Evolutionary conservation across 148 eudicot genomes (phyloP).

Genomic region (Chenopodium suecicum): DNA sequence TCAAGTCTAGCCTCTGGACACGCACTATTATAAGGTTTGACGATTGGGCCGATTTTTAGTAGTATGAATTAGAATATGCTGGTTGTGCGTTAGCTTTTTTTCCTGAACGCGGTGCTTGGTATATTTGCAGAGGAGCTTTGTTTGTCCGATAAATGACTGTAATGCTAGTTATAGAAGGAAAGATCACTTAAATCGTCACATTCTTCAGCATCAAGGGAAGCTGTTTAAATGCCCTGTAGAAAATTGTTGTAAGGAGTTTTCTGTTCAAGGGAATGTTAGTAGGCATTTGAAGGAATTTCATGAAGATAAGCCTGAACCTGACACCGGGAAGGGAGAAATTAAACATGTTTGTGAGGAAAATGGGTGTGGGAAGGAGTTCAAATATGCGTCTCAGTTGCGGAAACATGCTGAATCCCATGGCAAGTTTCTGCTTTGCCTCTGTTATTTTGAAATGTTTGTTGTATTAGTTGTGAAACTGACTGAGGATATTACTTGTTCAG

Average conservation of each 20-base stretch:
- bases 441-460: background rate
- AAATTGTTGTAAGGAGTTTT: constrained; percentile 47
- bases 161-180: constrained; percentile 71
- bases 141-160: constrained; percentile 75
- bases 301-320: constrained; percentile 28
- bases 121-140: constrained; percentile 69
- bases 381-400: constrained; percentile 54
- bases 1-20: constrained; percentile 57
- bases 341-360: constrained; percentile 54
- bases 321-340: constrained; percentile 27
- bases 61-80: background rate
- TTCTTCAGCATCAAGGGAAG: constrained; percentile 73
- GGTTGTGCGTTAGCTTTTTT: constrained; percentile 13
- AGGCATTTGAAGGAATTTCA: constrained; percentile 79
- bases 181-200: constrained; percentile 83
- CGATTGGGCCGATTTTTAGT: constrained; percentile 20
- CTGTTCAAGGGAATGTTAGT: constrained; percentile 55
- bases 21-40: constrained; percentile 39
- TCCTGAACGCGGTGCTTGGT: background rate
- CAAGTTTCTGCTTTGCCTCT: constrained; percentile 17
- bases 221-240: constrained; percentile 66
- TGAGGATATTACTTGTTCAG: constrained; percentile 41
- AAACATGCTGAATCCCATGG: constrained; percentile 83
- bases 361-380: constrained; percentile 91
- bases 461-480: background rate